A percentile compares a stretch with the other conserved stretches of the same genome.
phyloP scores from a whole-genome alignment of 2,329 filamentous ascomycete species.

The Myriangium duriaei region DNA sequence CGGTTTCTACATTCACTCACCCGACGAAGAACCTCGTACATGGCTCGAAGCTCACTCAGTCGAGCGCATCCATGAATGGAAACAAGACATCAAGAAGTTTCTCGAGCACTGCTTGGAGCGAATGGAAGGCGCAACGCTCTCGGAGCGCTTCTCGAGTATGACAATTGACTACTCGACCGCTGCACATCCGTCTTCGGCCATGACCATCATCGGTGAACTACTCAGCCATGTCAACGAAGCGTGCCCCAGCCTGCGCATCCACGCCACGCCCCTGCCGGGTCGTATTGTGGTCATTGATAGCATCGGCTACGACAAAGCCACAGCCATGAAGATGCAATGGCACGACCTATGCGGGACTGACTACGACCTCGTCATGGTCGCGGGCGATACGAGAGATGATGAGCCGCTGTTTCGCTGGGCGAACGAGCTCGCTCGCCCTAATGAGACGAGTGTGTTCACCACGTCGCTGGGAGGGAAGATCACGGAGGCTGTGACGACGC shows the following conservation, averaged over 20 bases:
- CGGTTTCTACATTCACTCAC: slow-evolving; percentile 75
- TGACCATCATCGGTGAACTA: slow-evolving; percentile 74
- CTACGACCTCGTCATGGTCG: slow-evolving; percentile 78
- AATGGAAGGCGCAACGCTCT: slow-evolving; percentile 74
- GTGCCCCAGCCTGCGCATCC: slow-evolving; percentile 70
- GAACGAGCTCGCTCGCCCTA: slow-evolving; percentile 48
- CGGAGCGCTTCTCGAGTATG: slow-evolving; percentile 82
- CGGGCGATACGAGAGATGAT: slow-evolving; percentile 85
- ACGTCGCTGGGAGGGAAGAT: slow-evolving; percentile 1
- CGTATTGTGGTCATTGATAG: slow-evolving; percentile 76
- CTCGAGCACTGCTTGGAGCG: slow-evolving; percentile 83
- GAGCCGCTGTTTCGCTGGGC: slow-evolving; percentile 93
- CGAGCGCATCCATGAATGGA: slow-evolving; percentile 62
- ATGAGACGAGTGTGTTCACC: slow-evolving; percentile 2
- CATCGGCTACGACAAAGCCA: slow-evolving; percentile 75
- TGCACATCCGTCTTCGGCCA: slow-evolving; percentile 62
- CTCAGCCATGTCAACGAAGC: slow-evolving; percentile 92
- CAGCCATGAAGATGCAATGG: slow-evolving; percentile 65
- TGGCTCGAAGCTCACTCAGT: slow-evolving; percentile 73
- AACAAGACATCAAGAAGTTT: slow-evolving; percentile 68
- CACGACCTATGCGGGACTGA: slow-evolving; percentile 29
- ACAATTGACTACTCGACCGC: slow-evolving; percentile 82
- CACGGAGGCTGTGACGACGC: slow-evolving; percentile 3
- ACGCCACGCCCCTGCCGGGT: slow-evolving; percentile 54
- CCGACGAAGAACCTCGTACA: slow-evolving; percentile 38